Base-by-base conservation (phyloP, 208 protist species). In the Vickermania spadyakhi region DNA sequence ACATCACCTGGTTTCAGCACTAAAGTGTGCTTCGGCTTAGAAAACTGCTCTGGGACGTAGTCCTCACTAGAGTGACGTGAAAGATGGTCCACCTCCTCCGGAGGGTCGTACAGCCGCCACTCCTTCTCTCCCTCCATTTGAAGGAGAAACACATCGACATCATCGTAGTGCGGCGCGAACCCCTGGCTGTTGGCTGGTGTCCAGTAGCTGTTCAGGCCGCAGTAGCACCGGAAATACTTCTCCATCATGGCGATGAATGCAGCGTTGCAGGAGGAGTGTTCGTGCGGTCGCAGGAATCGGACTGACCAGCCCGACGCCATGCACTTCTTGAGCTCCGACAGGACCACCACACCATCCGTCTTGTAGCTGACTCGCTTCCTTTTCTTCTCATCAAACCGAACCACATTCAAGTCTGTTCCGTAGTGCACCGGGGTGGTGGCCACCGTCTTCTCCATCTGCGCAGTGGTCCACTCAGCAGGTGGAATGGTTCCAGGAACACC, bases 91-190 rank as follows among this genome's bases (percentile, higher is more conserved):
- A 76, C 68, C 26, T 80, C 62, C 52, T 73, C 66, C 1, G 56
- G 68, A 14, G 92, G 83, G 26, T 77, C 59, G 68, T 98, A 96
- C 23, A 98, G 70, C 23, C 65, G 73, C 96, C 96, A 98, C 25
- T 75, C 56, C 65, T 98, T 98, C 30, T 77, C 79, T 2, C 87
- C 95, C 60, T 97, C 94, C 0, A 97, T 56, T 69, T 98, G 96
- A 28, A 98, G 64, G n/a, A 98, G 79, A 58, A 98, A 97, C 22
- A 92, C 96, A 31, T 98, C 95, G 0, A 98, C 91, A 68, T 98
- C 96, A 66, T 98, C 96, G 73, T 93, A 97, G 79, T 98, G 96
- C 45, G 96, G 95, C 1, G 96, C 96, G 55, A 97, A 95, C 25
- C 91, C 91, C 63, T 97, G 84, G 41, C 83, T 86, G 49, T 75